A percentile compares a stretch with the other conserved stretches of the same genome.
These are phyloP conservation scores for Phialophora tarda DNA, from an alignment of 2,329 filamentous ascomycete species.

Conservation along the genomic window DNA sequence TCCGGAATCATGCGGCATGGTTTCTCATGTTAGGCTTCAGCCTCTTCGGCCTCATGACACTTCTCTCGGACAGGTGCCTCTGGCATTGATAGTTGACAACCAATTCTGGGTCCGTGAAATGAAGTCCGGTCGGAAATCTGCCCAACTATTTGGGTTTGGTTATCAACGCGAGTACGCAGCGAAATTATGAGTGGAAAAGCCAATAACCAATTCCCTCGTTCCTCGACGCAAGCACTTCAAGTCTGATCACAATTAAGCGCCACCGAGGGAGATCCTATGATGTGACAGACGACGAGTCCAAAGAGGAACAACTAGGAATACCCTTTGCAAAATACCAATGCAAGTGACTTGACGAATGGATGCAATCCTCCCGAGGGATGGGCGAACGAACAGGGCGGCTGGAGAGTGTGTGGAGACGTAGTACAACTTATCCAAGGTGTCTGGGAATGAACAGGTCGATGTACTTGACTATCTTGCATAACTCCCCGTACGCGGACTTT, in stretches of 20 bases:
- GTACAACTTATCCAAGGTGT: too few relatives aligned
- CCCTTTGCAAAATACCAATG: background rate
- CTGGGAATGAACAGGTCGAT: background rate
- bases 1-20: background rate
- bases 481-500: background rate
- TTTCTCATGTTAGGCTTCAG: background rate
- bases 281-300: conserved; percentile 1
- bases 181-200: background rate
- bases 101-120: background rate
- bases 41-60: background rate
- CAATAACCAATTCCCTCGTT: background rate
- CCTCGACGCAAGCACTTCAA: background rate
- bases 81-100: background rate
- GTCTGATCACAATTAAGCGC: conserved; percentile 17
- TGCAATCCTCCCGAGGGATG: background rate
- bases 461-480: background rate
- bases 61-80: background rate
- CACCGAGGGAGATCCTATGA: conserved; percentile 1
- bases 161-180: background rate
- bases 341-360: background rate
- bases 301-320: background rate
- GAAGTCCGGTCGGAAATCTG: background rate
- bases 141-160: background rate
- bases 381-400: background rate
- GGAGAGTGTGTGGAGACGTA: background rate